Conservation (phyloP, 441 rosid species). For the Pelargonium citronellum region DNA sequence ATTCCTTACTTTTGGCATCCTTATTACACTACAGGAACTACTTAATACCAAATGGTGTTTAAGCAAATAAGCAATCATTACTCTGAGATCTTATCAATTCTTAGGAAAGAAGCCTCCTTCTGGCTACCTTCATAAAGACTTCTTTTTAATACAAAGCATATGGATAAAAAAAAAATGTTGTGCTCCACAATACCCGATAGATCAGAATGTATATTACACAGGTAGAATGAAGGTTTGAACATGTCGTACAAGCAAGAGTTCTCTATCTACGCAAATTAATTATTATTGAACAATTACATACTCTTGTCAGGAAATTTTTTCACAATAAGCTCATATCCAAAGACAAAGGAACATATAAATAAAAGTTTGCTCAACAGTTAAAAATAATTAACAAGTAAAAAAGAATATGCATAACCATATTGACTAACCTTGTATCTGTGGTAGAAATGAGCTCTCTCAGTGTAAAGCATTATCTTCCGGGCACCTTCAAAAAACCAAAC, state of each 20-base stretch:
- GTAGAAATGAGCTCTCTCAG: conserved; percentile 83
- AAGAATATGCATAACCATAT: conserved; percentile 7
- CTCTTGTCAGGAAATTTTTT: background rate
- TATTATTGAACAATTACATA: background rate
- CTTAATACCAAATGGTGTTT: too few species aligned
- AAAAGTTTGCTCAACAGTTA: background rate
- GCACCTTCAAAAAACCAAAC: conserved; percentile 63
- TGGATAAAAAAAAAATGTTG: background rate
- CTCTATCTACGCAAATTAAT: background rate
- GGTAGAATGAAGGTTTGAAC: too few species aligned
- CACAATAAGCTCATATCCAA: background rate
- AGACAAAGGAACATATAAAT: background rate
- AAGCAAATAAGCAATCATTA: too few species aligned
- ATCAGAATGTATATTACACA: too few species aligned
- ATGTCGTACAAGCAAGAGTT: background rate
- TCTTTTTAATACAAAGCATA: too few species aligned
- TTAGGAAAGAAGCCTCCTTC: too few species aligned
- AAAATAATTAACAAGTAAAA: conserved; percentile 3
- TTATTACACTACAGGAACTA: too few species aligned
- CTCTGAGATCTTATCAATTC: too few species aligned
- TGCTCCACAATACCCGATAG: background rate
- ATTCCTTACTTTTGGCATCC: background rate
- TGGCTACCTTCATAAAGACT: too few species aligned
- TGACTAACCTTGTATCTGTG: conserved; percentile 71
- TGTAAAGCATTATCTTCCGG: conserved; percentile 79